Conservation (phyloP, 2,329 filamentous ascomycete species). For the Chaetomium strumarium region DNA sequence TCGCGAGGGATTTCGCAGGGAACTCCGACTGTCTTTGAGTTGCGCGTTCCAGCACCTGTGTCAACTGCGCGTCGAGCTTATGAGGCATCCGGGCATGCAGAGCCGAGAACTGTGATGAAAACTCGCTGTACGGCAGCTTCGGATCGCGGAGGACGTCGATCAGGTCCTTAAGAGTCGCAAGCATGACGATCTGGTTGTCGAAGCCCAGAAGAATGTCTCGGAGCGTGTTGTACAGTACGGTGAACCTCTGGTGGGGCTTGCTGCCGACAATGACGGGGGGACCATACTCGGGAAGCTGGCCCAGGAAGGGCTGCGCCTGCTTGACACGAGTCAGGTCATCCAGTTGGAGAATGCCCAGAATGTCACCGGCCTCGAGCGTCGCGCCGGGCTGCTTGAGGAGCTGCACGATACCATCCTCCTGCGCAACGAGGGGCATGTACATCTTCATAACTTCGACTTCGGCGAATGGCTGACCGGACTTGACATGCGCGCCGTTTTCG, state of each 20-base stretch:
- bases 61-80: constrained; percentile 77
- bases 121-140: constrained; percentile 92
- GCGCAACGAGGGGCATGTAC: constrained; percentile 97
- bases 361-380: constrained; percentile 96
- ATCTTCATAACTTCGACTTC: constrained; percentile 99
- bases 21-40: constrained; percentile 77
- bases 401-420: constrained; percentile 94
- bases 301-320: constrained; percentile 89
- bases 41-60: constrained; percentile 79
- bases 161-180: constrained; percentile 74
- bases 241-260: constrained; percentile 87
- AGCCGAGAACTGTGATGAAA: constrained; percentile 91
- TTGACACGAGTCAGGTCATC: constrained; percentile 96
- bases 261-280: constrained; percentile 79
- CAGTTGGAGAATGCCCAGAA: constrained; percentile 91
- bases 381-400: constrained; percentile 98
- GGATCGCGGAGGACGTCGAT: constrained; percentile 85
- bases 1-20: constrained; percentile 79
- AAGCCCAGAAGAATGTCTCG: constrained; percentile 86
- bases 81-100: constrained; percentile 96
- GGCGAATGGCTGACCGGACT: constrained; percentile 85
- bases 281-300: constrained; percentile 81
- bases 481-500: constrained; percentile 89
- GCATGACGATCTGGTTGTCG: constrained; percentile 97
- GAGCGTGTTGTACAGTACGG: constrained; percentile 69